A percentile compares a stretch with the other conserved stretches of the same genome.
Evolutionary conservation across 1,139 yeast genomes (phyloP).

Genomic region (Magnusiomyces ingens): DNA sequence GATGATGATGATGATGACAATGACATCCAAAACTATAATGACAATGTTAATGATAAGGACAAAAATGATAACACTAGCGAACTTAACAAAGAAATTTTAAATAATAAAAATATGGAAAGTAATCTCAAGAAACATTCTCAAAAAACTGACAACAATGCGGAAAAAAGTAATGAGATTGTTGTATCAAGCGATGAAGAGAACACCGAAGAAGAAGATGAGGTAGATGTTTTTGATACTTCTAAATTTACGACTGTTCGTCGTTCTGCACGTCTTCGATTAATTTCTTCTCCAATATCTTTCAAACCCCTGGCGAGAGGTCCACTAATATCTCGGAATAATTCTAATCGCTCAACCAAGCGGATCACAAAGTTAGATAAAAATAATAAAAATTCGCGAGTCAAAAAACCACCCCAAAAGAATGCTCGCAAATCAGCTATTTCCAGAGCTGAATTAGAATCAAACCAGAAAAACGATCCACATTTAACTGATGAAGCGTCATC

Average conservation of each 20-base stretch:
- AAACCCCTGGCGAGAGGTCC: neutral
- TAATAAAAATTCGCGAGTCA: neutral
- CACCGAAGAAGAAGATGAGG: neutral
- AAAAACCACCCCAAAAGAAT: neutral
- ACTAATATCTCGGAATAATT: neutral
- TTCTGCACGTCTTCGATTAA: neutral
- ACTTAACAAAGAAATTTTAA: neutral
- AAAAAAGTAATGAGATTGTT: neutral
- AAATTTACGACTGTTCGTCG: neutral
- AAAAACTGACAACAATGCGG: constrained; percentile 1
- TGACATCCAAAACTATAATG: neutral
- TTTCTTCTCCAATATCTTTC: neutral
- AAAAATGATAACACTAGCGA: neutral
- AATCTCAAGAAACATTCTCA: no score
- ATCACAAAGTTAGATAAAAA: neutral
- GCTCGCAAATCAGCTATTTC: neutral
- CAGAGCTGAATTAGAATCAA: neutral
- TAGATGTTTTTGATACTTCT: neutral
- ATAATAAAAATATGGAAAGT: neutral
- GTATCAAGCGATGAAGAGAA: neutral
- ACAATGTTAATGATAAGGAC: neutral
- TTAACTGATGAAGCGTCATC: neutral
- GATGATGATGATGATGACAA: neutral
- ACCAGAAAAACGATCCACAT: neutral
- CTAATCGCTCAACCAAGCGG: neutral